phyloP scores from a whole-genome alignment of 768 basidiomycete species.

The Lactarius psammicola region DNA sequence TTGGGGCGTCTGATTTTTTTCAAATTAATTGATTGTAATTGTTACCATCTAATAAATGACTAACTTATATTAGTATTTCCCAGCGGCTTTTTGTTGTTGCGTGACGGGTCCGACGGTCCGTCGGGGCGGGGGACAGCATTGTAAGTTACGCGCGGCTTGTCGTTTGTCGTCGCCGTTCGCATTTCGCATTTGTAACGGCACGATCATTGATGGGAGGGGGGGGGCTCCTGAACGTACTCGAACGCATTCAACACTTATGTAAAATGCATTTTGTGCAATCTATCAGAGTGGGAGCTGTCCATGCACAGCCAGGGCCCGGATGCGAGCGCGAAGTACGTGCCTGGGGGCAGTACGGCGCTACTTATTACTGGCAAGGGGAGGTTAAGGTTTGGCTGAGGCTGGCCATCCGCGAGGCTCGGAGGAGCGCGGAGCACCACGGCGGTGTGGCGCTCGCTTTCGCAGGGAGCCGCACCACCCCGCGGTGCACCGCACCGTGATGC shows the following conservation, averaged over 20 bases:
- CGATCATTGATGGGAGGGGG: too few species aligned
- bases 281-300: neutral
- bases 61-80: too few species aligned
- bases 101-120: too few species aligned
- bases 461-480: neutral
- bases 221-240: neutral
- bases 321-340: neutral
- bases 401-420: neutral
- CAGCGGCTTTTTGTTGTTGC: too few species aligned
- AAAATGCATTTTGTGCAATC: neutral
- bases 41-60: neutral
- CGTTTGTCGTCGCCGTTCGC: neutral
- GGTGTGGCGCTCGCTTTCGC: neutral
- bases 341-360: neutral
- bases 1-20: too few species aligned
- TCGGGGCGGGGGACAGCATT: too few species aligned
- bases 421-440: neutral
- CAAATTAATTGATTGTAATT: neutral
- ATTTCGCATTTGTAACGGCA: too few species aligned
- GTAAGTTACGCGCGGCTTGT: too few species aligned
- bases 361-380: neutral
- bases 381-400: neutral
- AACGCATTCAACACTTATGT: neutral
- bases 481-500: neutral
- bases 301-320: neutral